Base-by-base conservation (phyloP, 768 basidiomycete genomes). In the Suillus bovinus region DNA sequence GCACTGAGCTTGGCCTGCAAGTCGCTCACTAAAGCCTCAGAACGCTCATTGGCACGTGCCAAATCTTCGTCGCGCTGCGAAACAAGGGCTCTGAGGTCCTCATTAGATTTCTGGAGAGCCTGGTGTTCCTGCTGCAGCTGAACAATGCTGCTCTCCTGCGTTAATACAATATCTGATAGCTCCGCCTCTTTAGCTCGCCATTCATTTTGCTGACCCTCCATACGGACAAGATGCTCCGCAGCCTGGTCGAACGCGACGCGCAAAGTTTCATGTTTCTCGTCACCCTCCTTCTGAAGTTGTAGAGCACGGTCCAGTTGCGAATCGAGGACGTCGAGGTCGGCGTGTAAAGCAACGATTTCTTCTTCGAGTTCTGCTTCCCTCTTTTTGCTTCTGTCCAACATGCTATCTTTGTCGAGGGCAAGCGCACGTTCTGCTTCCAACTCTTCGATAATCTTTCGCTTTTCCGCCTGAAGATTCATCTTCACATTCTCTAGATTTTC, bases 331-430 rank as follows among this genome's bases (percentile, higher is more conserved):
- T 95, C 92, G 50, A 96, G 81, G 68, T 98, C 96, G 4, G 81
- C 80, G 67, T 97, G 93, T 24, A 97, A 75, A 1, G 88, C 85
- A 2, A 79, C 77, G 16, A 96, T 83, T 68, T 96, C 94, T 59
- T 97, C 94, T 71, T 94, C 89, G 3, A 98, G 81, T 63, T 93
- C 88, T 34, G 81, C 81, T 72, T 96, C 94, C n/a, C 88, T 86
- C 66, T 86, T 85, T 77, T 94, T 95, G 74, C 88, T 90, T 53
- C 94, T 82, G 62, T 93, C 88, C 1, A 99, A 81, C 14, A 93
- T 78, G 4, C 83, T 76, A 62, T 97, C 93, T 74, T 96, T 95
- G 74, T 98, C 94, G 50, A 91, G 67, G 2, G 85, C 85, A 8
- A 95, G 81, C 11, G 82, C 82, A 46, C 93, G 86, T 68, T 99